phyloP scores from a whole-genome alignment of 2,329 filamentous ascomycete species.

The Trichoderma sp. region DNA sequence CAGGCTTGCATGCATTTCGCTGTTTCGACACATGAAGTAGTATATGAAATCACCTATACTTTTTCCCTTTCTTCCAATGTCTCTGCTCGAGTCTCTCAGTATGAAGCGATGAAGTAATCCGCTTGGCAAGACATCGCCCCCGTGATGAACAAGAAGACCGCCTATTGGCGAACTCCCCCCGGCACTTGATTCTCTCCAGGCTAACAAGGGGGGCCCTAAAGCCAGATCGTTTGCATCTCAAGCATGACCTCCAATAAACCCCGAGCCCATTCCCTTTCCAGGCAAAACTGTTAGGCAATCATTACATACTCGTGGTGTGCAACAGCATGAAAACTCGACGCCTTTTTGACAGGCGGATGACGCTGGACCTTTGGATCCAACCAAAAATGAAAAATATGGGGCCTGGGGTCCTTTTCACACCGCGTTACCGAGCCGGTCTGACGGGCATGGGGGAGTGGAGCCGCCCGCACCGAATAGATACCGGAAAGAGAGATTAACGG shows the following conservation, averaged over 20 bases:
- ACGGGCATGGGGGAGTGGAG: constrained; percentile 14
- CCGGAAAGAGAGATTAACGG: constrained; percentile 14
- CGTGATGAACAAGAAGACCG: not conserved
- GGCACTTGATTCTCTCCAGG: not conserved
- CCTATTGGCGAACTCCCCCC: not conserved
- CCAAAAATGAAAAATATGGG: not conserved
- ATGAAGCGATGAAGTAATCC: not conserved
- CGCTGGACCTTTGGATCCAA: not conserved
- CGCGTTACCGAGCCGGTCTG: constrained; percentile 21
- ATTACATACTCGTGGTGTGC: constrained; percentile 24
- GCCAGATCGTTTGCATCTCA: constrained; percentile 1
- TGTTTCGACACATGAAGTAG: not conserved
- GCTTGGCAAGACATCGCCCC: not conserved
- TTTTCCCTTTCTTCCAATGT: not conserved
- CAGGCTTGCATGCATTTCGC: not conserved
- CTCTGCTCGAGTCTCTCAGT: not conserved
- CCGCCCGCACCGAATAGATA: constrained; percentile 13
- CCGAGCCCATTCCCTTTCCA: not conserved
- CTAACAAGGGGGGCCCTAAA: not conserved
- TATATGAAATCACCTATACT: not conserved
- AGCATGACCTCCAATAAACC: constrained; percentile 2
- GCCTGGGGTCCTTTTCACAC: not conserved
- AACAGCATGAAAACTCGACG: not conserved
- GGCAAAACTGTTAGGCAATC: constrained; percentile 24
- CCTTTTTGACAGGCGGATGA: constrained; percentile 7